Evolutionary conservation across 2,329 filamentous ascomycete genomes (phyloP), one percentile per base, ranked within the genome.

Genomic region (Cladophialophora chaetospira): DNA sequence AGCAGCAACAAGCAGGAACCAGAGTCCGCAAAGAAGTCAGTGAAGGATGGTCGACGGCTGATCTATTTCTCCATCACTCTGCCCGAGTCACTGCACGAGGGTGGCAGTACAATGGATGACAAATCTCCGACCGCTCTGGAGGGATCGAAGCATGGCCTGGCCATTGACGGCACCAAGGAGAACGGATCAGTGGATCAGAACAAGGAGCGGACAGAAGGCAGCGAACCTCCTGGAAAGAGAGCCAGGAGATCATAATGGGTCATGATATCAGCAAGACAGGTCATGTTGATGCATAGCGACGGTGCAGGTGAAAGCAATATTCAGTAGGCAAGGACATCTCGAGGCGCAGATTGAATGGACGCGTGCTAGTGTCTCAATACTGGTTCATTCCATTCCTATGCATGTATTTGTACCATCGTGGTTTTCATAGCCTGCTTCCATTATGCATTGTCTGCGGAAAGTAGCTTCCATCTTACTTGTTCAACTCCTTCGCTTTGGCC

Each of bases 401-500:
- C 29, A 23, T 15, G 17, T 35, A 19, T 45, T 11, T 17, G 17
- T 15, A 15, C 11, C 28, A 23, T 21, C 45, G 21, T 28, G 38
- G 17, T 51, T 42, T 33, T 29, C 9, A 33, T 42, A 6, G 15
- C 31, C 21, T 35, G 33, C 19, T 36, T 26, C 35, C n/a, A 23
- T 47, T 13, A 38, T 33, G 17, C 23, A 28, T 36, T 5, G 5
- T 50, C 19, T 13, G 10, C 9, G 36, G 21, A 21, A 10, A 19
- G 8, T 28, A 33, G 23, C 23, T 26, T 25, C 29, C 15, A 17
- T n/a, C 48, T 54, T 69, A 75, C 66, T 87, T 84, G 77, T 89
- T 89, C 71, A 90, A 66, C 67, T 82, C 83, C 69, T 84, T 76
- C 59, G 84, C 85, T 70, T 83, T 85, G 10, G 81, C 84, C 67